phyloP scores from a whole-genome alignment of 345 rosid genomes.

The Geranium rotundifolium region DNA sequence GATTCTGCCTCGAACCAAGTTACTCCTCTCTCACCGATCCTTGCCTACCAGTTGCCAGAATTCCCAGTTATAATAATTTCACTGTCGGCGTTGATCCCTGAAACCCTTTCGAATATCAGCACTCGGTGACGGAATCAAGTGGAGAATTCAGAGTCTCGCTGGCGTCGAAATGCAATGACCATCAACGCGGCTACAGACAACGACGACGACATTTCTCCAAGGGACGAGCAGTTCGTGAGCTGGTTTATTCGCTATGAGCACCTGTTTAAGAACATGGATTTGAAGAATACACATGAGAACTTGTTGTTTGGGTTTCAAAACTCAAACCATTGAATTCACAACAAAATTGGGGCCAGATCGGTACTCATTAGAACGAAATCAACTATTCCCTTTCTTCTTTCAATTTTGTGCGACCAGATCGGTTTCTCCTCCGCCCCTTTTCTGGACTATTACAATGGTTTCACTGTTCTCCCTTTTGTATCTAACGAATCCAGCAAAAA shows the following conservation, averaged over 20 bases:
- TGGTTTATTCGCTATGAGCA: conserved; percentile 46
- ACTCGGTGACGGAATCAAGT: neutral
- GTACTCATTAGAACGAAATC: no score
- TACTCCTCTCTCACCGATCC: neutral
- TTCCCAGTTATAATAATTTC: neutral
- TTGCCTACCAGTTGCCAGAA: neutral
- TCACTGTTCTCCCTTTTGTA: no score
- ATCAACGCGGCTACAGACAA: conserved; percentile 18
- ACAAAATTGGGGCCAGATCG: no score
- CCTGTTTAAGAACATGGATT: no score
- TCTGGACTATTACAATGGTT: no score
- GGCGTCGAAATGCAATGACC: conserved; percentile 16
- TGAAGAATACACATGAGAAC: no score
- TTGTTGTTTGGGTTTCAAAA: no score
- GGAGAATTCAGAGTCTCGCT: conserved; percentile 1
- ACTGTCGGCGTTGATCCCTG: conserved; percentile 2
- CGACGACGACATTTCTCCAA: conserved; percentile 20
- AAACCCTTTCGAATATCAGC: neutral
- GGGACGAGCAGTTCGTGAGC: conserved; percentile 62
- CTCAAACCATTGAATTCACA: no score
- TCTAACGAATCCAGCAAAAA: no score
- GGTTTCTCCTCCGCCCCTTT: no score
- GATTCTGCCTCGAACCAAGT: neutral
- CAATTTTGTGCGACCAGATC: no score
- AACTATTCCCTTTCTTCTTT: no score